Evolutionary conservation across 345 rosid genomes (phyloP).

Genomic region (Eucalyptus tenuipes): DNA sequence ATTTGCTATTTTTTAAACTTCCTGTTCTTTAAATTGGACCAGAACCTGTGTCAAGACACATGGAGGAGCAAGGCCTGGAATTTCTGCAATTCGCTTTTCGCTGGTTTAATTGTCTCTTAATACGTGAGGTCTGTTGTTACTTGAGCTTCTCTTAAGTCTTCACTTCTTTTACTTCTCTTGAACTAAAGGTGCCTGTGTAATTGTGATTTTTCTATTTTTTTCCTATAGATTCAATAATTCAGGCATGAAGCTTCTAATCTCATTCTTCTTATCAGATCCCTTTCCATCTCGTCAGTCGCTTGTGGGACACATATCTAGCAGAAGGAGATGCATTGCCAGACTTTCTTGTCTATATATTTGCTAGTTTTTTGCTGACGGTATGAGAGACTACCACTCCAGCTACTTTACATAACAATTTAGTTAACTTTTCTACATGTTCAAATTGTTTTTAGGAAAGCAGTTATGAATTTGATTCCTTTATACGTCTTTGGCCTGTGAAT

Average conservation of each 20-base stretch:
- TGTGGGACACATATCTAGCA: slow-evolving; percentile 99
- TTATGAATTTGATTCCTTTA: background rate
- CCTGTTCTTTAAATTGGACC: slow-evolving; percentile 7
- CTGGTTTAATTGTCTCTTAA: slow-evolving; percentile 97
- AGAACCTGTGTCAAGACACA: slow-evolving; percentile 95
- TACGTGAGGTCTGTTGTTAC: slow-evolving; percentile 60
- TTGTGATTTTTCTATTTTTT: background rate
- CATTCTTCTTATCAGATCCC: slow-evolving; percentile 51
- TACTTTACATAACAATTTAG: background rate
- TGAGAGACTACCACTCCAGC: slow-evolving; percentile 6
- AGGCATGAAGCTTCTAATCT: background rate
- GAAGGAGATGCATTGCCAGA: slow-evolving; percentile 98
- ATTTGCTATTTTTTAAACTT: background rate
- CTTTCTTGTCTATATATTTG: slow-evolving; percentile 90
- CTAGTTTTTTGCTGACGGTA: slow-evolving; percentile 94
- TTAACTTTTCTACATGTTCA: background rate
- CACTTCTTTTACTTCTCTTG: background rate
- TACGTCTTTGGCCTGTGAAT: background rate
- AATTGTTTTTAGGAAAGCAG: background rate
- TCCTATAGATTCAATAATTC: background rate
- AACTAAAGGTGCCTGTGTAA: background rate
- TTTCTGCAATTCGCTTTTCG: slow-evolving; percentile 97
- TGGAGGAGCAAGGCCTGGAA: slow-evolving; percentile 96
- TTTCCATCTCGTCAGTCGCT: slow-evolving; percentile 69
- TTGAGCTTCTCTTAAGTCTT: background rate